These are phyloP conservation scores for Gossypium rotundifolium DNA, from an alignment of 345 rosid species.

Conservation along the genomic window DNA sequence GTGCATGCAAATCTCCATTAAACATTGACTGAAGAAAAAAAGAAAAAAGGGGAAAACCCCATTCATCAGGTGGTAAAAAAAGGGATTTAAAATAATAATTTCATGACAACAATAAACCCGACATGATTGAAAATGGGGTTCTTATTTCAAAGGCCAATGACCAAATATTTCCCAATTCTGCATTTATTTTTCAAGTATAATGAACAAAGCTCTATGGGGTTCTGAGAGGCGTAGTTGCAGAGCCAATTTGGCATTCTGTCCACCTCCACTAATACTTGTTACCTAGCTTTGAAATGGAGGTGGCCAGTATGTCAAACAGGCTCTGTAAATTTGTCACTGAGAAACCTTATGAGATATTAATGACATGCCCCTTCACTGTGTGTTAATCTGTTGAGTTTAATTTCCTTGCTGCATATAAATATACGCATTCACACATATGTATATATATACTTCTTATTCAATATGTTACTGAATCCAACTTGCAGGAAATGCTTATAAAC, in stretches of 20 bases:
- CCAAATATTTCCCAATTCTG: background rate
- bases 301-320: constrained; percentile 38
- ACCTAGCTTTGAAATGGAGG: constrained; percentile 24
- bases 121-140: background rate
- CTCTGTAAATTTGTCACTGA: constrained; percentile 36
- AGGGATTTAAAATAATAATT: too few species aligned
- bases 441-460: too few species aligned
- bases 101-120: background rate
- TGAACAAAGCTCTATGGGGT: constrained; percentile 4
- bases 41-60: too few species aligned
- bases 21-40: too few species aligned
- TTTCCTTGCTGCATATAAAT: too few species aligned
- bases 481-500: constrained; percentile 20
- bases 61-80: too few species aligned
- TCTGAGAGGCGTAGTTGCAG: constrained; percentile 31
- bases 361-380: too few species aligned
- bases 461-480: too few species aligned
- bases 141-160: background rate
- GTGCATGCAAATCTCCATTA: background rate
- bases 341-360: constrained; percentile 17
- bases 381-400: too few species aligned
- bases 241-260: constrained; percentile 30
- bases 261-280: constrained; percentile 28
- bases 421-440: too few species aligned
- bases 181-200: background rate